These are phyloP conservation scores for Kluyveromyces starmeri DNA, from an alignment of 805 yeast genomes.

Conservation along the genomic window DNA sequence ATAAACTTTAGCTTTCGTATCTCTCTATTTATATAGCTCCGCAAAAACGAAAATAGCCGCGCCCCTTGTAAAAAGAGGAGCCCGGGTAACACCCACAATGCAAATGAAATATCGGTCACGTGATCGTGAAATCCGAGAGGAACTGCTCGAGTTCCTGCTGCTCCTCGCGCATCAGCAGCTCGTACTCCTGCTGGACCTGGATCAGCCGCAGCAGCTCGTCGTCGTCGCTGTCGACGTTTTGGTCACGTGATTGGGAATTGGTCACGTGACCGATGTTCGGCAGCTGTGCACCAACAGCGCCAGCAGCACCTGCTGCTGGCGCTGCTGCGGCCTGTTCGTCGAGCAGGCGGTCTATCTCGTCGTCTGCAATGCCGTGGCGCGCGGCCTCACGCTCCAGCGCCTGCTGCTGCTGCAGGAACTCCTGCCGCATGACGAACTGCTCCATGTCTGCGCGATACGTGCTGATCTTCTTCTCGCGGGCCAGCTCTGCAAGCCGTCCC, in stretches of 20 bases:
- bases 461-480: slow-evolving; percentile 7
- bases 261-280: no score
- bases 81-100: no score
- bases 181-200: slow-evolving; percentile 6
- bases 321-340: slow-evolving; percentile 7
- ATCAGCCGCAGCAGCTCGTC: slow-evolving; percentile 18
- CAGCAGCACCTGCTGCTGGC: no score
- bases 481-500: slow-evolving; percentile 3
- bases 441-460: slow-evolving; percentile 22
- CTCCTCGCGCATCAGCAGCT: slow-evolving; percentile 5
- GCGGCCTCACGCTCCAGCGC: slow-evolving; percentile 14
- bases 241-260: not conserved
- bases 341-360: slow-evolving; percentile 14
- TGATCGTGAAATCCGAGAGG: slow-evolving; percentile 5
- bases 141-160: slow-evolving; percentile 7
- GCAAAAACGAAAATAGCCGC: no score
- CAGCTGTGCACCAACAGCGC: no score
- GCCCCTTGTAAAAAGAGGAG: no score
- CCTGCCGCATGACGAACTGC: slow-evolving; percentile 20
- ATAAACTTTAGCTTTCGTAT: no score
- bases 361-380: slow-evolving; percentile 14
- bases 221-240: slow-evolving; percentile 13
- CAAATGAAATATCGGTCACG: no score
- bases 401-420: slow-evolving; percentile 12
- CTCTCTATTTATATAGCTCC: no score